These are phyloP conservation scores for Bothriochloa decipiens DNA, from an alignment of 176 grass and related monocot genomes.

Conservation along the genomic window DNA sequence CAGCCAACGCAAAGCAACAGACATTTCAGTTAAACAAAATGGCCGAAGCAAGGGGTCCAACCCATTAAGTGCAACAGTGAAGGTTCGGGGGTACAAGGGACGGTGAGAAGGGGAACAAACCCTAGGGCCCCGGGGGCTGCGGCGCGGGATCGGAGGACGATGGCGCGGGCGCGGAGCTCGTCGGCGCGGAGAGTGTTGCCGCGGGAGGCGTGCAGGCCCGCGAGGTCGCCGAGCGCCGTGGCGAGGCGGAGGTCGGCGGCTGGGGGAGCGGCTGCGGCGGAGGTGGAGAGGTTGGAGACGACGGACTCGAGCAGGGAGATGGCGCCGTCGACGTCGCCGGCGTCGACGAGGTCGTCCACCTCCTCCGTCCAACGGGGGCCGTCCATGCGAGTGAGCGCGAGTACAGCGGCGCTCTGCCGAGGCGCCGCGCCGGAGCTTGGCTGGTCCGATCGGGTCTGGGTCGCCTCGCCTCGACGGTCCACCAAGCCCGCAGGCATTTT, in stretches of 20 bases:
- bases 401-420: background rate
- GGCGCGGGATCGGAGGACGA: constrained; percentile 55
- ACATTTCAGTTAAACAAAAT: background rate
- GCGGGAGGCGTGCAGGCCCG: constrained; percentile 65
- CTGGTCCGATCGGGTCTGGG: background rate
- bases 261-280: constrained; percentile 6
- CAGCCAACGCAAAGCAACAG: background rate
- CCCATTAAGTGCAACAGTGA: background rate
- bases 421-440: background rate
- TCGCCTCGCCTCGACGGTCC: too few species aligned
- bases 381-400: background rate
- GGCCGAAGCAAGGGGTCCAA: background rate
- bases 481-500: too few species aligned
- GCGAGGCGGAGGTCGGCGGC: constrained; percentile 54
- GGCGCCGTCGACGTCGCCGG: constrained; percentile 67
- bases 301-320: constrained; percentile 73
- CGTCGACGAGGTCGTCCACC: constrained; percentile 75
- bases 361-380: constrained; percentile 71
- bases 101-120: constrained; percentile 28
- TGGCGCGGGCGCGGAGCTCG: constrained; percentile 69
- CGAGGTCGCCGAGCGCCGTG: constrained; percentile 76
- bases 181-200: constrained; percentile 69
- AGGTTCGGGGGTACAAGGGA: constrained; percentile 15
- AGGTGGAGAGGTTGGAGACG: constrained; percentile 46
- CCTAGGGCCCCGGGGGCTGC: constrained; percentile 35